Evolutionary conservation across 805 yeast species (phyloP).

Genomic region (Hanseniaspora opuntiae): DNA sequence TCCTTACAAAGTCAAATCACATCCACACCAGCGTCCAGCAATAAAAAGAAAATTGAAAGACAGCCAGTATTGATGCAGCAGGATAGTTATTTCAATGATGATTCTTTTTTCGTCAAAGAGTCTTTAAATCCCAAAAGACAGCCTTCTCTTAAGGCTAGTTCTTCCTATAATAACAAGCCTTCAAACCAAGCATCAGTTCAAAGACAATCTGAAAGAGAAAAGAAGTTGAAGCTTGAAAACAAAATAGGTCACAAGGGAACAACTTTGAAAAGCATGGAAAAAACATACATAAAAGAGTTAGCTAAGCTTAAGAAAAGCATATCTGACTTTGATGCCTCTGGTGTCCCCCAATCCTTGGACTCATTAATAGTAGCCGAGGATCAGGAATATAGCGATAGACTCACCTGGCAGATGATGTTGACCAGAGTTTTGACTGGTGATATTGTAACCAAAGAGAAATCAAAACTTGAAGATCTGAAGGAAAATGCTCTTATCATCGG

Average conservation of each 20-base stretch:
- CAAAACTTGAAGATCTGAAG: conserved; percentile 45
- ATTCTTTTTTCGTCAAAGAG: not conserved
- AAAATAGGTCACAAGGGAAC: conserved; percentile 1
- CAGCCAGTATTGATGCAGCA: not conserved
- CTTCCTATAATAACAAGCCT: not conserved
- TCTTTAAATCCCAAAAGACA: not conserved
- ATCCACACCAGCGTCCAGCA: not conserved
- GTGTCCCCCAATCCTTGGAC: not conserved
- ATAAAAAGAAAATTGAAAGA: conserved; percentile 1
- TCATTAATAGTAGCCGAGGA: not conserved
- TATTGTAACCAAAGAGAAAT: conserved; percentile 80
- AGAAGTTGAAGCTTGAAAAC: not conserved
- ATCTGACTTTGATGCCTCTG: not conserved
- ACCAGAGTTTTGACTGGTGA: conserved; percentile 86
- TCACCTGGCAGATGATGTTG: conserved; percentile 94
- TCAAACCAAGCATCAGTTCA: not conserved
- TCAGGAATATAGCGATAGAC: conserved; percentile 40
- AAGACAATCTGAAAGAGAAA: not conserved
- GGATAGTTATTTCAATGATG: not conserved
- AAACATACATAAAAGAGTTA: not conserved
- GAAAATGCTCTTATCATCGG: conserved; percentile 20
- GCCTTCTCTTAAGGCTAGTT: not conserved
- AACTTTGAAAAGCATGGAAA: not conserved
- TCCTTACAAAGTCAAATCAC: not conserved
- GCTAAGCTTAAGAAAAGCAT: not conserved